Base-by-base conservation (phyloP, 768 basidiomycete species). In the Pleurotus eryngii region DNA sequence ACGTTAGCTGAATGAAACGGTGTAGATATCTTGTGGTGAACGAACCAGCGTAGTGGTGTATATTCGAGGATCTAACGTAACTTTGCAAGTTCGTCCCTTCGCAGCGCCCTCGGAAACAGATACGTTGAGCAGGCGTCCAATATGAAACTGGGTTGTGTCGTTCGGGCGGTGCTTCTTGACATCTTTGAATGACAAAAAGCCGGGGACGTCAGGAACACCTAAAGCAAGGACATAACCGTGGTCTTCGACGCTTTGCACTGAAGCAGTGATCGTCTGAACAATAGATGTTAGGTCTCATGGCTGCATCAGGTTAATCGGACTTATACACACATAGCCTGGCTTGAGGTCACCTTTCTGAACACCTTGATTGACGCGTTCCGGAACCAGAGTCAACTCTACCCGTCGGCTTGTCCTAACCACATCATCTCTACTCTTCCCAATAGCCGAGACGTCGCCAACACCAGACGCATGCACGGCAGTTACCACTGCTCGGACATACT, bases 181-280 rank as follows among this genome's bases (percentile, higher is more conserved):
- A 46, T 92, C 89, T 65, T 86, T 85, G 76, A 90, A 91, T 1
- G 87, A 80, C 47, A 98, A 68, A 72, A 98, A 99, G 42, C 92
- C 92, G 58, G 91, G 83, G 35, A 91, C 70, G n/a, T 81, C 86
- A 8, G 84, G 69, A 15, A 97, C 65, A 2, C 95, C 96, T 39
- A 97, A 74, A 61, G 95, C 92, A 6, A 99, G 77, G 56, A 88
- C 82, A 73, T 96, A 98, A 1, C 97, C 95, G 68, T 97, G 92
- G 65, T 98, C 97, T 73, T 99, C 97, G 15, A 90, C 75, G 64
- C 88, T 92, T 71, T 86, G 86, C 49, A 96, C 79, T 35, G 87
- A 83, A 11, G 85, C 90, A 0, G 87, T 81, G 46, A 97, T 65
- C 18, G 85, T 85, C 93, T 95, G 65, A 12, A 57, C n/a, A 24